phyloP scores from a whole-genome alignment of 345 rosid species.

The Populus tremula region DNA sequence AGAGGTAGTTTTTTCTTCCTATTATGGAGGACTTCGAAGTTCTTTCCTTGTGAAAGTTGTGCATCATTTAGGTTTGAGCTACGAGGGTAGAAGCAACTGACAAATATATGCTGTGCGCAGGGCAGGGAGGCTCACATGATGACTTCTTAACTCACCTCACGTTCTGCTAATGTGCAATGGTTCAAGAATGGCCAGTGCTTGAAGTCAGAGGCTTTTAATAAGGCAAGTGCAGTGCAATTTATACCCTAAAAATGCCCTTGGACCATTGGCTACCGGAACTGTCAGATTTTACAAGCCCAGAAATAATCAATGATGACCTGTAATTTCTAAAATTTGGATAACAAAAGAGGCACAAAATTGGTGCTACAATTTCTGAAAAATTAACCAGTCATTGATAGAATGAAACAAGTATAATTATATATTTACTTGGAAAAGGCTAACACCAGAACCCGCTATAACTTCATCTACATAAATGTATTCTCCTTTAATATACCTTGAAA shows the following conservation, averaged over 20 bases:
- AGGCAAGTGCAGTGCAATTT: background rate
- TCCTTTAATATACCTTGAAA: constrained; percentile 3
- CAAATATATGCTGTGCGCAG: background rate
- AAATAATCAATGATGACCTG: background rate
- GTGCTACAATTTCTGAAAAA: constrained; percentile 2
- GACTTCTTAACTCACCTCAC: constrained; percentile 30
- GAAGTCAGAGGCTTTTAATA: constrained; percentile 18
- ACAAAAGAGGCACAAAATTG: constrained; percentile 14
- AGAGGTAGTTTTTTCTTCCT: background rate
- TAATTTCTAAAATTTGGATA: background rate
- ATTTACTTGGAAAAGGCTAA: constrained; percentile 18
- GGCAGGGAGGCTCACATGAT: constrained; percentile 22
- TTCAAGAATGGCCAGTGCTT: constrained; percentile 36
- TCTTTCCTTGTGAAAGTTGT: background rate
- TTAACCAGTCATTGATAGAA: constrained; percentile 5
- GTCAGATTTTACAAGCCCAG: too few relatives aligned
- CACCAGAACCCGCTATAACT: constrained; percentile 14
- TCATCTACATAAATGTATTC: constrained; percentile 13
- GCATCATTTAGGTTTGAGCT: background rate
- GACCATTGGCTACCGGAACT: too few relatives aligned
- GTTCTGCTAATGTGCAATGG: constrained; percentile 35
- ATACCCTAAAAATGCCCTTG: too few relatives aligned
- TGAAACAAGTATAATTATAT: constrained; percentile 10
- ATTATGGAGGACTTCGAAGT: background rate
- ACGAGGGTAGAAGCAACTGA: too few relatives aligned